Evolutionary conservation across 768 basidiomycete genomes (phyloP).

Genomic region (Amylocystis lapponica): DNA sequence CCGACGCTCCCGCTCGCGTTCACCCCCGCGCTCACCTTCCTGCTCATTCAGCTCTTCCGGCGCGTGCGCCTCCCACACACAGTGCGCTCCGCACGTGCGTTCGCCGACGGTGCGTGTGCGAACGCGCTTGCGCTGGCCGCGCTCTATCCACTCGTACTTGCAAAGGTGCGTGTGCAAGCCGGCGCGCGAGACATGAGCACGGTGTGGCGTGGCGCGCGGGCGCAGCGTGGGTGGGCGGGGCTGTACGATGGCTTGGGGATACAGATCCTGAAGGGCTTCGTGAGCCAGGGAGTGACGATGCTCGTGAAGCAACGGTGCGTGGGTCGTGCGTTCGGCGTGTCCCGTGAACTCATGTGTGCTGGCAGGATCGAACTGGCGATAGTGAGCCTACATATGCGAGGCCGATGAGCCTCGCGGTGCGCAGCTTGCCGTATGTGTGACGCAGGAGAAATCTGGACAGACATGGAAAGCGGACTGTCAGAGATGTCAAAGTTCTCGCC

Average conservation of each 20-base stretch:
- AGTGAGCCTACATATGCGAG: constrained; percentile 1
- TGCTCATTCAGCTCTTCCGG: constrained; percentile 46
- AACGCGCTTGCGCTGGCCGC: constrained; percentile 44
- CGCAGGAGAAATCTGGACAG: too few species aligned
- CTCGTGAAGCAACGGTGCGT: constrained; percentile 49
- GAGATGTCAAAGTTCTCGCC: too few species aligned
- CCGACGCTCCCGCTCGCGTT: constrained; percentile 44
- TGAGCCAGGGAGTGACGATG: constrained; percentile 54
- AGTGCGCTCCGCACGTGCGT: constrained; percentile 30
- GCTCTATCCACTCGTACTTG: constrained; percentile 54
- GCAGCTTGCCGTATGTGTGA: too few species aligned
- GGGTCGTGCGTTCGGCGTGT: background rate
- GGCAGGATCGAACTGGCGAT: constrained; percentile 7
- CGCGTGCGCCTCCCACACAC: constrained; percentile 26
- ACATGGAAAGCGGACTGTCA: too few species aligned
- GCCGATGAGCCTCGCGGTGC: too few species aligned
- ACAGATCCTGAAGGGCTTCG: constrained; percentile 47
- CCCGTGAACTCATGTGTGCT: background rate
- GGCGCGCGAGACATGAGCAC: constrained; percentile 17
- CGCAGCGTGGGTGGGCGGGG: constrained; percentile 19
- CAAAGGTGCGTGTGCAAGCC: constrained; percentile 48
- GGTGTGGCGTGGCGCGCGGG: constrained; percentile 10
- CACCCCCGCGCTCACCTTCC: constrained; percentile 54
- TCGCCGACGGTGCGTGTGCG: constrained; percentile 51
- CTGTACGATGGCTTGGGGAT: constrained; percentile 50